phyloP scores from a whole-genome alignment of 2,329 filamentous ascomycete genomes.

The Cladosporium sp. region DNA sequence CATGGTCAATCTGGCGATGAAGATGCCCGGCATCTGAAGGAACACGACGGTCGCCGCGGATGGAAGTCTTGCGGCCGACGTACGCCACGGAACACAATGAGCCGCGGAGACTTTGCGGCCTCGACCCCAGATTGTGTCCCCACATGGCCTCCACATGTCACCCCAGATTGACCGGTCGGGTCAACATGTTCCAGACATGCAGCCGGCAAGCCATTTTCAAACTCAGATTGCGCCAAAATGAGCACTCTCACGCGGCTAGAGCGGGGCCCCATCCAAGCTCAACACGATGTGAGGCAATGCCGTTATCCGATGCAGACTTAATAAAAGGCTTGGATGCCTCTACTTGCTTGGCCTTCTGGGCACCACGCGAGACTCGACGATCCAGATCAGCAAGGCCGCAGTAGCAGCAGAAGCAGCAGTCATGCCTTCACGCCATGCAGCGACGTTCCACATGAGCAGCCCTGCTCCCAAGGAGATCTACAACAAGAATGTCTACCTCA shows the following conservation, averaged over 20 bases:
- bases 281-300: neutral
- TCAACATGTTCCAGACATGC: neutral
- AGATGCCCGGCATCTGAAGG: neutral
- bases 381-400: neutral
- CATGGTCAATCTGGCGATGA: neutral
- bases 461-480: constrained; percentile 17
- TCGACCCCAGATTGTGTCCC: neutral
- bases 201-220: neutral
- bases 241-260: neutral
- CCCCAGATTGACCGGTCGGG: neutral
- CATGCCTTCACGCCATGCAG: constrained; percentile 14
- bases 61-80: neutral
- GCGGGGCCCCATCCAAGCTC: constrained; percentile 3
- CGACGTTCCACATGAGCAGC: neutral
- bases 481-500: constrained; percentile 16
- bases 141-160: constrained; percentile 1
- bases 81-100: neutral
- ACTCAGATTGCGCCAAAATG: neutral
- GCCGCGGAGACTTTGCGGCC: neutral
- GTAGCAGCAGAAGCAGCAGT: neutral
- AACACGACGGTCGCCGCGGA: neutral
- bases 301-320: neutral
- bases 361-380: neutral
- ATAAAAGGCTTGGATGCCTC: constrained; percentile 9
- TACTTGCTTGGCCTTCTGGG: constrained; percentile 4